phyloP scores from a whole-genome alignment of 169 alveolate genomes.

The Plasmodium gallinaceum region DNA sequence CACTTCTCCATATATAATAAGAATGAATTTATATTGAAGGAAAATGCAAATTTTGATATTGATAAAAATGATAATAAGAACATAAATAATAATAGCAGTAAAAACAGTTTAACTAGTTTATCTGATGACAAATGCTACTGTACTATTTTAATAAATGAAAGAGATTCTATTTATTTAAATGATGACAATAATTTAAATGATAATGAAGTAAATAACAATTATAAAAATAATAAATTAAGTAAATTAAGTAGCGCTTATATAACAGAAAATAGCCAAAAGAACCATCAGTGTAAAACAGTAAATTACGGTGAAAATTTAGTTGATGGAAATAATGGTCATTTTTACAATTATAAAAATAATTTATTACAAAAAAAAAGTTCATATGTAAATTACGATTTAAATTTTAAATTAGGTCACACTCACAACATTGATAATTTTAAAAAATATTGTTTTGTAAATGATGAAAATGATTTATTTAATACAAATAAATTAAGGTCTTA shows the following conservation, averaged over 20 bases:
- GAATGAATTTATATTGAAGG: no score
- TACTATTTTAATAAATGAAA: background rate
- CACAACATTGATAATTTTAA: background rate
- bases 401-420: slow-evolving; percentile 2
- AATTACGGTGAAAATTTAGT: background rate
- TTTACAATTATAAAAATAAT: slow-evolving; percentile 2
- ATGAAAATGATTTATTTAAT: slow-evolving; percentile 57
- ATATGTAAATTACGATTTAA: background rate
- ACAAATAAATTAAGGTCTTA: slow-evolving; percentile 9
- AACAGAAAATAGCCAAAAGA: background rate
- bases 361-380: slow-evolving; percentile 15
- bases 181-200: background rate
- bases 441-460: slow-evolving; percentile 24
- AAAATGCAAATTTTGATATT: no score
- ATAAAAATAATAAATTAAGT: background rate
- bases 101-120: no score
- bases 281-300: background rate
- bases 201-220: background rate
- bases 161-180: background rate
- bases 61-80: no score
- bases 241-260: background rate
- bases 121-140: no score
- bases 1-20: no score
- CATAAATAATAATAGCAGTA: no score
- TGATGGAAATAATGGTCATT: background rate